Evolutionary conservation across 2,329 filamentous ascomycete species (phyloP), one percentile per base, ranked within the genome.

Genomic region (Talaromyces sp.): DNA sequence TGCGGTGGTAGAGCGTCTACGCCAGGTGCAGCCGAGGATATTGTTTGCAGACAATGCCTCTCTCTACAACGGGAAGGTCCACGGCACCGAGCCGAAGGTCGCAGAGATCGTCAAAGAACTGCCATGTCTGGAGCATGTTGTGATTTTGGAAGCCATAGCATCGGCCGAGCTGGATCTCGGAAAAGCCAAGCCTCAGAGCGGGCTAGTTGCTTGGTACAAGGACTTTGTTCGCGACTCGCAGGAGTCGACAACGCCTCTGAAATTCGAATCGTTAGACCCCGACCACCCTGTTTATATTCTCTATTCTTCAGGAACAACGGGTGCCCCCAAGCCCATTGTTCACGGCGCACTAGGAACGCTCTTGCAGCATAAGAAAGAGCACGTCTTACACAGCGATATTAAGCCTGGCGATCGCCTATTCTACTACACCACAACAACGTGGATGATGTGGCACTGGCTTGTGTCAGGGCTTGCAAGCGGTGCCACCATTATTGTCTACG

Each of bases 361-460:
- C 6, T 84, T 98, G 58, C 93, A 98, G 75, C 95, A 98, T 80
- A 98, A 98, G 78, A 99, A 99, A 74, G 95, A 98, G 74, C 93
- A 96, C 72, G 84, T 89, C 54, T 82, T 98, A 2, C 93, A 98
- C 73, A 91, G 90, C 73, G 92, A 92, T 23, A 86, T 99, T 66
- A 82, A 83, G 8, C 83, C 88, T 0, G 80, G 82, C 1, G 91
- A 92, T 46, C 84, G 88, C 21, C 83, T 97, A 71, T 90, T 97
- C 75, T 97, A 97, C 79, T 97, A 93, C 79, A 96, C 92, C 1
- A 97, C 93, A 3, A 92, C 89, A 11, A 96, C 92, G 0, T 97
- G 93, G 95, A 98, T 99, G 93, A 98, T 98, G 93, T 97, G 93
- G 92, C 93, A 98, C 75, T 98, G 93, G 93, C 88, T 93, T 44